Conservation (phyloP, 768 basidiomycete species). For the Pleurotus tuber-regium region DNA sequence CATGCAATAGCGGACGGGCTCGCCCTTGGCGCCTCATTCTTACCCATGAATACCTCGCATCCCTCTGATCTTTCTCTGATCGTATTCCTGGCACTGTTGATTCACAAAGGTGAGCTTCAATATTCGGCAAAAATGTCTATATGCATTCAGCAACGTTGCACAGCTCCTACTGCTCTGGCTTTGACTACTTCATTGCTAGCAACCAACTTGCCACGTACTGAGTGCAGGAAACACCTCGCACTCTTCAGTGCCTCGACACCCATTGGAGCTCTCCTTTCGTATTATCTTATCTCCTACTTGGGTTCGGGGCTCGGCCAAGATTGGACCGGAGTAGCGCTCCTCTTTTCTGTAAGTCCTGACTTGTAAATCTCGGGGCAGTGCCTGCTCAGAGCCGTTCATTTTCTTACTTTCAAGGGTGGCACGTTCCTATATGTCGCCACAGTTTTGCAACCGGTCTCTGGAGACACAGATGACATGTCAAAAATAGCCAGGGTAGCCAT, state of each 20-base stretch:
- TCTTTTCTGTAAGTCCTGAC: slow-evolving; percentile 82
- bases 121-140: neutral
- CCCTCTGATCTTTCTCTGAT: slow-evolving; percentile 65
- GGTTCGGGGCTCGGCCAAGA: slow-evolving; percentile 40
- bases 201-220: slow-evolving; percentile 59
- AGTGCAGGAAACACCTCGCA: slow-evolving; percentile 73
- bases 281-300: slow-evolving; percentile 56
- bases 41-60: slow-evolving; percentile 28
- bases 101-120: slow-evolving; percentile 76
- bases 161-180: slow-evolving; percentile 90
- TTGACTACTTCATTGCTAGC: slow-evolving; percentile 84
- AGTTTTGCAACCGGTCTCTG: slow-evolving; percentile 75
- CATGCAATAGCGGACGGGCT: slow-evolving; percentile 93
- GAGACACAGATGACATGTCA: slow-evolving; percentile 43
- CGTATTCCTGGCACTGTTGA: slow-evolving; percentile 85
- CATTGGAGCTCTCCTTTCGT: slow-evolving; percentile 75
- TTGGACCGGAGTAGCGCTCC: slow-evolving; percentile 75
- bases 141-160: neutral
- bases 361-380: no score
- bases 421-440: slow-evolving; percentile 95
- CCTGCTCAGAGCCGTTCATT: no score
- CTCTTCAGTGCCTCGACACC: slow-evolving; percentile 87
- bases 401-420: slow-evolving; percentile 79
- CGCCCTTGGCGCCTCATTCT: slow-evolving; percentile 79
- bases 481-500: slow-evolving; percentile 46